Evolutionary conservation across 2,329 filamentous ascomycete genomes (phyloP).

Genomic region (Fusarium buharicum): DNA sequence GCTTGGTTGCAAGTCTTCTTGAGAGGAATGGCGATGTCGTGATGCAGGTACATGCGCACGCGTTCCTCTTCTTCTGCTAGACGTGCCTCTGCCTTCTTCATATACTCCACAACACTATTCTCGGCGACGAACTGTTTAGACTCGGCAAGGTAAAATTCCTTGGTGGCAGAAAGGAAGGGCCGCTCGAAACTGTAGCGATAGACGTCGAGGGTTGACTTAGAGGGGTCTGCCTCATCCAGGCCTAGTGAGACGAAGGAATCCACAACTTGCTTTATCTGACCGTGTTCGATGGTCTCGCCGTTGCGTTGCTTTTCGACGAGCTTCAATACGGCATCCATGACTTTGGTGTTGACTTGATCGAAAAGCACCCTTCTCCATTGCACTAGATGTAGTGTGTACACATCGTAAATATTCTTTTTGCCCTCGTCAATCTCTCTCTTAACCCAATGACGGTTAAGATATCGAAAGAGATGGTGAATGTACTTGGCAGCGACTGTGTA

Average conservation of each 20-base stretch:
- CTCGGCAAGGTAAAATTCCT: constrained; percentile 87
- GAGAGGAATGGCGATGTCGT: constrained; percentile 84
- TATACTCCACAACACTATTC: constrained; percentile 98
- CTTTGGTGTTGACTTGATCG: constrained; percentile 80
- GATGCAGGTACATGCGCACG: constrained; percentile 89
- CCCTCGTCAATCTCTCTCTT: constrained; percentile 99
- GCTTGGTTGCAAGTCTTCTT: constrained; percentile 90
- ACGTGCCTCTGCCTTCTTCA: constrained; percentile 97
- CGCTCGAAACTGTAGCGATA: constrained; percentile 93
- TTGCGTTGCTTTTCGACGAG: constrained; percentile 97
- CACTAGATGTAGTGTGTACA: constrained; percentile 95
- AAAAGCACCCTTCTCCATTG: constrained; percentile 96
- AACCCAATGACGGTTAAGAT: constrained; percentile 98
- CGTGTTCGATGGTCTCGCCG: constrained; percentile 96
- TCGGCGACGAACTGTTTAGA: constrained; percentile 95
- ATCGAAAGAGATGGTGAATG: constrained; percentile 95
- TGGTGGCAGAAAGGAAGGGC: constrained; percentile 88
- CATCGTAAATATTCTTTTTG: constrained; percentile 97
- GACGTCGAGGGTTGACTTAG: constrained; percentile 94
- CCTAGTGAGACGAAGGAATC: constrained; percentile 96
- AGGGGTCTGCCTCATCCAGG: constrained; percentile 89
- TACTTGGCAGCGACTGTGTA: constrained; percentile 97
- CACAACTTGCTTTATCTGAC: constrained; percentile 96
- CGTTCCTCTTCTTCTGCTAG: constrained; percentile 94
- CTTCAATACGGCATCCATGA: constrained; percentile 95